These are phyloP conservation scores for Dactylellina cionopaga DNA, from an alignment of 2,329 filamentous ascomycete species.

Conservation along the genomic window DNA sequence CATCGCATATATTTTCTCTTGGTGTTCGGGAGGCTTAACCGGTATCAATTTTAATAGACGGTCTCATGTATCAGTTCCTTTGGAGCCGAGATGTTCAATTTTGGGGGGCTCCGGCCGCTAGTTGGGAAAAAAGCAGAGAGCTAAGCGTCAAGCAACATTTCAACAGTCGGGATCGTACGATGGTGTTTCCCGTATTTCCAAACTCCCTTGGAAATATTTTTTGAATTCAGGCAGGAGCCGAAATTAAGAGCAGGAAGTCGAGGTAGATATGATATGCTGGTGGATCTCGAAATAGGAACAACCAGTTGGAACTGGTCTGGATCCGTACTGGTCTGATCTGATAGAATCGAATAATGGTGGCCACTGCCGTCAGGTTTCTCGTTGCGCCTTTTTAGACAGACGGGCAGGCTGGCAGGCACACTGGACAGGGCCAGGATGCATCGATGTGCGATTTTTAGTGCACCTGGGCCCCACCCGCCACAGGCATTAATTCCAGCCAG, in stretches of 20 bases:
- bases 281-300: conserved; percentile 50
- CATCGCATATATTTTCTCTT: no score
- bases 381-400: conserved; percentile 47
- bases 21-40: conserved; percentile 40
- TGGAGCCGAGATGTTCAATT: conserved; percentile 25
- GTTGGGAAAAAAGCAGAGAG: background rate
- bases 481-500: conserved; percentile 17
- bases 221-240: conserved; percentile 27
- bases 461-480: conserved; percentile 52
- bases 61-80: conserved; percentile 6
- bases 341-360: conserved; percentile 21
- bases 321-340: background rate
- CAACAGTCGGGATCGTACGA: conserved; percentile 30
- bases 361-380: conserved; percentile 5
- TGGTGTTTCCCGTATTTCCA: conserved; percentile 22
- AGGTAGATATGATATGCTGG: no score
- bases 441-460: conserved; percentile 42
- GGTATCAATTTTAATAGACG: conserved; percentile 2
- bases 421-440: conserved; percentile 1
- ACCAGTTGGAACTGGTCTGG: background rate
- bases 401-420: conserved; percentile 21
- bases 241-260: background rate
- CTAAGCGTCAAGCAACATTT: background rate
- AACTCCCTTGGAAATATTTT: background rate
- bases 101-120: conserved; percentile 17